These are phyloP conservation scores for Fusarium gaditjirri DNA, from an alignment of 2,329 filamentous ascomycete genomes.

Conservation along the genomic window DNA sequence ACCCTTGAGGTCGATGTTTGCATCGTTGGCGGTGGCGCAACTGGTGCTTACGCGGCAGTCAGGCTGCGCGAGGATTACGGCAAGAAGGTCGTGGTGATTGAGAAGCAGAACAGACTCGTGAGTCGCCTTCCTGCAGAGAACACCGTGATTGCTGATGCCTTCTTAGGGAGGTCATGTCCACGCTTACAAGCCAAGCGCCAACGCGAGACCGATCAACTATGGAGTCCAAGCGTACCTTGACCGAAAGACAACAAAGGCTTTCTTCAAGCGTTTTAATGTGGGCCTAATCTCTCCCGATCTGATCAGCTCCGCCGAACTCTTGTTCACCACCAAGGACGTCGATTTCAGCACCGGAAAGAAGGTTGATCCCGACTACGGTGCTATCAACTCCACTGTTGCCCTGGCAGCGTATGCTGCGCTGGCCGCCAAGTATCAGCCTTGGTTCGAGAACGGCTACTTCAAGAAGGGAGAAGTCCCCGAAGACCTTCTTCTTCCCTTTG, in stretches of 20 bases:
- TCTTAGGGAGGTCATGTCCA: conserved; percentile 31
- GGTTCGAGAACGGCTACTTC: conserved; percentile 33
- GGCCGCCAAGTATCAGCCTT: conserved; percentile 24
- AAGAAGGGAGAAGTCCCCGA: conserved; percentile 1
- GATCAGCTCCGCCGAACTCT: not conserved
- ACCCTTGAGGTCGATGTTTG: conserved; percentile 24
- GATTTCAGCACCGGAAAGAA: conserved; percentile 21
- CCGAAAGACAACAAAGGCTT: conserved; percentile 9
- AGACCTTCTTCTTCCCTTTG: conserved; percentile 26
- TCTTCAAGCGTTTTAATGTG: conserved; percentile 31
- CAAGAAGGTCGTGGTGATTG: conserved; percentile 31
- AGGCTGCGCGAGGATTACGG: conserved; percentile 31
- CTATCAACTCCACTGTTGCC: not conserved
- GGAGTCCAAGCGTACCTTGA: conserved; percentile 29
- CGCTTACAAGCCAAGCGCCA: conserved; percentile 4
- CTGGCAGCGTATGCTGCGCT: conserved; percentile 2
- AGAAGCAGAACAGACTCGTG: conserved; percentile 26
- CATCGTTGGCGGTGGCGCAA: conserved; percentile 32
- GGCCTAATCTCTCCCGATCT: conserved; percentile 8
- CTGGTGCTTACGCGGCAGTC: conserved; percentile 33
- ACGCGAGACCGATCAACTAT: conserved; percentile 15
- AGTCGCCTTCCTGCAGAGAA: fast-evolving
- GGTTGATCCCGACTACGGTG: conserved; percentile 15
- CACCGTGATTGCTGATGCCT: not conserved
- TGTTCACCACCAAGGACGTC: conserved; percentile 6